A percentile compares a stretch with the other conserved stretches of the same genome.
Conservation (phyloP, 2,329 filamentous ascomycete genomes). For the Fusarium pininemorale region DNA sequence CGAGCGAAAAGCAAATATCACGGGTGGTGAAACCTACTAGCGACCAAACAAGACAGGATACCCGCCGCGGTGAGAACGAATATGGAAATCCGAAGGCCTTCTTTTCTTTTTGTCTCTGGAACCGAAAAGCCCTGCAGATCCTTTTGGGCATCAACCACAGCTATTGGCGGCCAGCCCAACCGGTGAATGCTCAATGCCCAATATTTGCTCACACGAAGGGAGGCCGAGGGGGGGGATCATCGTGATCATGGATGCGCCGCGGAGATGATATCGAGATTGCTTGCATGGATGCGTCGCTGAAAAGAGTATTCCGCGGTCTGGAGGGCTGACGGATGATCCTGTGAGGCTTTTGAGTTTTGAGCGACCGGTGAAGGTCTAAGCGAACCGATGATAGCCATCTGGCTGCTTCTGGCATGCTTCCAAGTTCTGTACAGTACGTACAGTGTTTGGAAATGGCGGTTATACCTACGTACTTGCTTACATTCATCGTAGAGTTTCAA, state of each 20-base stretch:
- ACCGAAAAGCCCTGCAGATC: constrained; percentile 20
- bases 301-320: constrained; percentile 16
- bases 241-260: background rate
- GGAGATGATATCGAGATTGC: constrained; percentile 12
- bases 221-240: background rate
- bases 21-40: constrained; percentile 24
- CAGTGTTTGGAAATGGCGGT: background rate
- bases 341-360: background rate
- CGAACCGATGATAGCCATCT: background rate
- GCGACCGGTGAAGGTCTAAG: constrained; percentile 6
- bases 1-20: constrained; percentile 15
- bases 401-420: too few relatives aligned
- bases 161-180: background rate
- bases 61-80: constrained; percentile 3
- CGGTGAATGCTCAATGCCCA: constrained; percentile 13
- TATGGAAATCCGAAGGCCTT: constrained; percentile 1
- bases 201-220: constrained; percentile 7
- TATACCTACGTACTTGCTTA: background rate
- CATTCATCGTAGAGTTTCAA: background rate
- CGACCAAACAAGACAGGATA: background rate
- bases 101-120: constrained; percentile 5
- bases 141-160: constrained; percentile 16
- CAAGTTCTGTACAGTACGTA: background rate
- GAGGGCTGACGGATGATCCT: background rate
- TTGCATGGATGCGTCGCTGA: constrained; percentile 9